Evolutionary conservation across 345 rosid genomes (phyloP), one percentile per base, ranked within the genome.

Genomic region (Brassica juncea): DNA sequence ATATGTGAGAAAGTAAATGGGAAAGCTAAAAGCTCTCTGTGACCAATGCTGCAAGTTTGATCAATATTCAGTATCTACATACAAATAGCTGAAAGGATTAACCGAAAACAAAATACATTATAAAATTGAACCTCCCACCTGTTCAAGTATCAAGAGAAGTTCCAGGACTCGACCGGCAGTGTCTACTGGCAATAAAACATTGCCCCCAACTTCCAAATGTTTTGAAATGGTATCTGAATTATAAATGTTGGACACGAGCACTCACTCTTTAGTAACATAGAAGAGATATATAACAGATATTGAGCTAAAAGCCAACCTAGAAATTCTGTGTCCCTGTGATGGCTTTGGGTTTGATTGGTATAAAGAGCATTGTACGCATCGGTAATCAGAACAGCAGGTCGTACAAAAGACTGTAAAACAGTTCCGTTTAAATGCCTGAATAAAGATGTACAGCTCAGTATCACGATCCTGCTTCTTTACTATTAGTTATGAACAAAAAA

Each of bases 381-480:
- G 8, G 97, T 91, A 76, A 95, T 89, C 70, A 95, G 85, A 82
- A 95, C 99, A 76, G 99, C 99, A 76, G 99, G 98, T 12, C 97
- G 94, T 55, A 84, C 90, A 84, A 93, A 93, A 81, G 97, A 90
- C 85, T 89, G 93, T 71, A 93, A 87, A 84, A 85, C 89, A 69
- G 97, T 95, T 84, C 99, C 99, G 86, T 95, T 95, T 81, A 95
- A 86, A 89, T 91, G 98, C 98, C 99, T 95, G 89, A 68, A 70
- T 77, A 63, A 83, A 83, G 73, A 23, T 42, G 37, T 6, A 71
- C 59, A 66, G n/a, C 61, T 64, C 19, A 75, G 58, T 66, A 71
- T 76, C 70, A 76, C 1, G 1, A 32, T 47, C 67, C 34, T 8
- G 72, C 47, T 55, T 63, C 32, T 54, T 61, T 64, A 63, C 70